These are phyloP conservation scores for Eucalyptus marginata DNA, from an alignment of 345 rosid genomes.

Conservation along the genomic window DNA sequence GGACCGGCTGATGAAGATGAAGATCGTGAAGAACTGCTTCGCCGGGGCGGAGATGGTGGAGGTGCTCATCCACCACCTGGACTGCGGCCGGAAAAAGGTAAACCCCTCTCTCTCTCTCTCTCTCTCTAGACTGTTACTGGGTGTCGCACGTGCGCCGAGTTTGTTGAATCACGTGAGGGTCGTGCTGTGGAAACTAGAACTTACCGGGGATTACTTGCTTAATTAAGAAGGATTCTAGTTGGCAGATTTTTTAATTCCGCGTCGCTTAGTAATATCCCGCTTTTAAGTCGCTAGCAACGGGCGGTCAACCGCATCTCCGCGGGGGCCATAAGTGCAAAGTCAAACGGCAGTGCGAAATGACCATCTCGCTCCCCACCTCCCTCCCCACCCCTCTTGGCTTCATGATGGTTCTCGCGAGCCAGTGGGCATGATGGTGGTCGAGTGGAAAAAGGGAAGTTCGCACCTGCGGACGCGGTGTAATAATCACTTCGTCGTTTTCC, in stretches of 20 bases:
- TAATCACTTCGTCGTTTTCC: not conserved
- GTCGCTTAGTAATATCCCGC: not conserved
- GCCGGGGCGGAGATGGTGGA: slow-evolving; percentile 72
- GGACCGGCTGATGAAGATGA: slow-evolving; percentile 84
- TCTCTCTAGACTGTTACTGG: not conserved
- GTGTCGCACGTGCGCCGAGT: not conserved
- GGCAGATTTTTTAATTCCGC: not conserved
- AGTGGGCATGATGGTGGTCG: not conserved
- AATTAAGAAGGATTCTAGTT: not conserved
- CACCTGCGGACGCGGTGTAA: not conserved
- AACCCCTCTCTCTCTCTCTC: not conserved
- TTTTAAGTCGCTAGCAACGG: not conserved
- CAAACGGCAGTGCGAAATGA: not conserved
- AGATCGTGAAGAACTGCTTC: slow-evolving; percentile 78
- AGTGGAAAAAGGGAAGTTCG: not conserved
- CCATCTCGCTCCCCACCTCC: not conserved
- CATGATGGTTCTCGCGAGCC: not conserved
- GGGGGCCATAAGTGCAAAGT: not conserved
- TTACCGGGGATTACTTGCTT: not conserved
- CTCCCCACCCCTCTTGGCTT: not conserved
- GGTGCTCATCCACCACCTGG: slow-evolving; percentile 45
- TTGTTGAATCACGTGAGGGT: not conserved
- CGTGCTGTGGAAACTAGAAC: not conserved
- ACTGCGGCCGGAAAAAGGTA: slow-evolving; percentile 76
- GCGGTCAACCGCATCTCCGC: not conserved